These are phyloP conservation scores for Viridothelium virens DNA, from an alignment of 495 filamentous ascomycete genomes.

Conservation along the genomic window DNA sequence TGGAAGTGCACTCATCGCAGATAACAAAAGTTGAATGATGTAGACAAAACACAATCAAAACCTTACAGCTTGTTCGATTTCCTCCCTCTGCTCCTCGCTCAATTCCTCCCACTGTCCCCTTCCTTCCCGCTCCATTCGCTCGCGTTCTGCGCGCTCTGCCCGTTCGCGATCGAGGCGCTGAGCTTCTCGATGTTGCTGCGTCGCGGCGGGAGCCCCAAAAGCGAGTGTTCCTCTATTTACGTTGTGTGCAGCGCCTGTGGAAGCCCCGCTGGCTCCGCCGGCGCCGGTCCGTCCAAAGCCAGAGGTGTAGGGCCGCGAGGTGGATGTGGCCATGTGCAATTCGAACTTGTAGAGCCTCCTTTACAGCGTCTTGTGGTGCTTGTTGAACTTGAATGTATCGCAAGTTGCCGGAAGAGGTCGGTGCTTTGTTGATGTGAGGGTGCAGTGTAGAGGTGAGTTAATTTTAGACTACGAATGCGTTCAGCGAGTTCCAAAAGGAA, in stretches of 20 bases:
- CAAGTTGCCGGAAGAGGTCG: neutral
- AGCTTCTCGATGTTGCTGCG: conserved; percentile 33
- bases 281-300: conserved; percentile 21
- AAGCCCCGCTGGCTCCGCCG: neutral
- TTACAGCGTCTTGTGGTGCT: neutral
- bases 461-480: no score
- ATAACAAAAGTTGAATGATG: conserved; percentile 9
- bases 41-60: neutral
- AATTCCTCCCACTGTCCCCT: conserved; percentile 40
- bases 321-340: conserved; percentile 19
- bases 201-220: conserved; percentile 18
- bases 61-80: conserved; percentile 75
- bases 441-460: no score
- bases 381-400: neutral
- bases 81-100: conserved; percentile 79
- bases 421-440: conserved; percentile 1
- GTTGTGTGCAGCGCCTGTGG: conserved; percentile 24
- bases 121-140: conserved; percentile 34
- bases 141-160: conserved; percentile 35
- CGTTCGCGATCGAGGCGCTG: conserved; percentile 35
- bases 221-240: conserved; percentile 29
- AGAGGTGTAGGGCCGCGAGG: conserved; percentile 27
- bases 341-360: neutral
- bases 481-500: neutral
- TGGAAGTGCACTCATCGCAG: no score